These are phyloP conservation scores for Nakaseomyces nivariensis DNA, from an alignment of 1,139 yeast genomes.

Conservation along the genomic window DNA sequence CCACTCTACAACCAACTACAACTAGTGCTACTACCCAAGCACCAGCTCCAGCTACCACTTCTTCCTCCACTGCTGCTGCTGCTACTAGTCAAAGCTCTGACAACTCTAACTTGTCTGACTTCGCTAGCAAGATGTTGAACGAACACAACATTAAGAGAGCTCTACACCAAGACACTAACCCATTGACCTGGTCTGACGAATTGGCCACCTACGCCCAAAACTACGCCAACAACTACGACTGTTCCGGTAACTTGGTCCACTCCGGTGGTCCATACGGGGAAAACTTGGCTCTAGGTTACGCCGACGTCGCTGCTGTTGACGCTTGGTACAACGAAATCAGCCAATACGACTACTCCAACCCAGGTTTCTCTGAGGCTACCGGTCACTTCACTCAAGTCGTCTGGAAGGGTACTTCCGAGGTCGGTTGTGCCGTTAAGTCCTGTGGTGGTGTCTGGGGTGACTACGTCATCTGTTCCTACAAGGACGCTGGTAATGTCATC, in stretches of 20 bases:
- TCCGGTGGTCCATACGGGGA: slow-evolving; percentile 57
- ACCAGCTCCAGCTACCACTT: slow-evolving; percentile 4
- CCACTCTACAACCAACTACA: slow-evolving; percentile 15
- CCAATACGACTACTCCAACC: slow-evolving; percentile 37
- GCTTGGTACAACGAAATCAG: slow-evolving; percentile 59
- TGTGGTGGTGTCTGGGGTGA: slow-evolving; percentile 41
- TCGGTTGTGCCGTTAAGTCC: slow-evolving; percentile 53
- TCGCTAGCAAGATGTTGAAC: slow-evolving; percentile 36
- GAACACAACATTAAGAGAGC: slow-evolving; percentile 48
- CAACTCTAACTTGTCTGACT: slow-evolving; percentile 19
- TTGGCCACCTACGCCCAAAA: slow-evolving; percentile 35
- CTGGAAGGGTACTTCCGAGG: slow-evolving; percentile 47
- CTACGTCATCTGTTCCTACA: slow-evolving; percentile 62
- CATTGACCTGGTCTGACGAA: slow-evolving; percentile 40
- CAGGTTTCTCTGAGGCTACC: slow-evolving; percentile 34
- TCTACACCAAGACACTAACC: slow-evolving; percentile 44
- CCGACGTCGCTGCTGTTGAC: slow-evolving; percentile 40
- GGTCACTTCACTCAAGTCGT: slow-evolving; percentile 60
- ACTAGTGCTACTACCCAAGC: slow-evolving; percentile 13
- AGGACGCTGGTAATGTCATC: slow-evolving; percentile 47
- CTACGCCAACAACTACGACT: slow-evolving; percentile 42
- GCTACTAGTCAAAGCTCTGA: slow-evolving; percentile 10
- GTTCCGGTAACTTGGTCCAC: slow-evolving; percentile 47
- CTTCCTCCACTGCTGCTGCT: slow-evolving; percentile 16
- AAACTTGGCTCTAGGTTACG: slow-evolving; percentile 46